A percentile compares a stretch with the other conserved stretches of the same genome.
These are phyloP conservation scores for Plantago elongata DNA, from an alignment of 257 asterid species.

Conservation along the genomic window DNA sequence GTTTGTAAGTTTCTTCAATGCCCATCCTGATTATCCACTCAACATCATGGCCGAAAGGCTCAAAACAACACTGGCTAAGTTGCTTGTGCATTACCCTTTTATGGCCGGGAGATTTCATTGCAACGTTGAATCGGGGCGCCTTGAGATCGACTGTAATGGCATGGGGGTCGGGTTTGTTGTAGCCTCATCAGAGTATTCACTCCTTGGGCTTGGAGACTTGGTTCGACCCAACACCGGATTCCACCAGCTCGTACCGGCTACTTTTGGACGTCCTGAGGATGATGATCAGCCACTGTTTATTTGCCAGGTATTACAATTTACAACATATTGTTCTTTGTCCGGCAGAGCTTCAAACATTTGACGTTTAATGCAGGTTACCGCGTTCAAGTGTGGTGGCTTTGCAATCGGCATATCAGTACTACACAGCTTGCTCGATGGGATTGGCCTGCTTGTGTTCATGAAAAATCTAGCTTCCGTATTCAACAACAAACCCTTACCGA, in stretches of 20 bases:
- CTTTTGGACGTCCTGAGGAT: conserved; percentile 21
- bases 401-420: conserved; percentile 45
- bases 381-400: conserved; percentile 66
- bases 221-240: conserved; percentile 46
- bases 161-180: conserved; percentile 42
- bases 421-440: conserved; percentile 49
- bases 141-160: conserved; percentile 46
- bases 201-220: conserved; percentile 35
- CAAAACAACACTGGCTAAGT: conserved; percentile 29
- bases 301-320: conserved; percentile 60
- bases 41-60: conserved; percentile 24
- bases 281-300: conserved; percentile 45
- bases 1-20: conserved; percentile 34
- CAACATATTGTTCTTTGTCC: too few relatives aligned
- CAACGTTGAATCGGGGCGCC: conserved; percentile 22
- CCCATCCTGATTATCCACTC: conserved; percentile 31
- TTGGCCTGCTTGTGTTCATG: conserved; percentile 41
- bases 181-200: conserved; percentile 37
- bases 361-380: conserved; percentile 54
- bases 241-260: conserved; percentile 33
- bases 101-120: conserved; percentile 39
- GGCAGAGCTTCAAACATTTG: too few relatives aligned
- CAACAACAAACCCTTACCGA: conserved; percentile 36
- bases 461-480: conserved; percentile 54
- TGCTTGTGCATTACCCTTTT: conserved; percentile 38